Conservation (phyloP, 169 alveolate genomes). For the Cryptosporidium meleagridis region DNA sequence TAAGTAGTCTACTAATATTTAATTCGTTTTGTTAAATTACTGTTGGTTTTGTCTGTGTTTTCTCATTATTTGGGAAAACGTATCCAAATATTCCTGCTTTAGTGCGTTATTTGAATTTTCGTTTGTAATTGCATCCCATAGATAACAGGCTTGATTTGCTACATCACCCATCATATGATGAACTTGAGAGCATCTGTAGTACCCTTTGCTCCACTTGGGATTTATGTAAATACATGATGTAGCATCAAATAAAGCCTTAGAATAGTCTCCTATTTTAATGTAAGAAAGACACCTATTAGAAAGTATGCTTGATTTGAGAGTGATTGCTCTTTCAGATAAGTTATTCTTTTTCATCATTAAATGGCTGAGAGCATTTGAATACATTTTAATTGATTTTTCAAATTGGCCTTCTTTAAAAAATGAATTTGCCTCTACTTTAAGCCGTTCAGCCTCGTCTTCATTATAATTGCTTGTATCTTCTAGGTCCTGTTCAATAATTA, state of each 20-base stretch:
- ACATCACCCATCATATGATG: conserved; percentile 27
- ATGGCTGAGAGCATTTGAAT: conserved; percentile 32
- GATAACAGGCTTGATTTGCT: conserved; percentile 53
- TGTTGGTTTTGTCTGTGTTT: neutral
- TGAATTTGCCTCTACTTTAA: conserved; percentile 50
- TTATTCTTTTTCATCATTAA: conserved; percentile 4
- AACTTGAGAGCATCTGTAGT: conserved; percentile 65
- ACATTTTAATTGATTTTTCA: neutral
- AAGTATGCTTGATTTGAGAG: conserved; percentile 59
- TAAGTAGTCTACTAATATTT: neutral
- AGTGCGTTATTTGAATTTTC: neutral
- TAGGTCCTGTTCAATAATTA: conserved; percentile 14
- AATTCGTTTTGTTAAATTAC: neutral
- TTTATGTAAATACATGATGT: conserved; percentile 19
- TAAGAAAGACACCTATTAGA: conserved; percentile 50
- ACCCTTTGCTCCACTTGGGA: conserved; percentile 70
- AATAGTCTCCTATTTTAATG: conserved; percentile 21
- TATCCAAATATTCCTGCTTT: conserved; percentile 34
- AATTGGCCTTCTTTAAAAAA: conserved; percentile 28
- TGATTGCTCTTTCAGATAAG: conserved; percentile 15
- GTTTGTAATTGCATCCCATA: conserved; percentile 63
- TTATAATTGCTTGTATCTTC: conserved; percentile 6
- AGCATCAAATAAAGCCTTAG: conserved; percentile 51
- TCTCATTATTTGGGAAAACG: conserved; percentile 27
- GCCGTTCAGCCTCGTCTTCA: conserved; percentile 30